Percentiles rank a stretch among this genome's conserved stretches.
These are phyloP conservation scores for Coffea eugenioides DNA, from an alignment of 257 asterid species.

Conservation along the genomic window DNA sequence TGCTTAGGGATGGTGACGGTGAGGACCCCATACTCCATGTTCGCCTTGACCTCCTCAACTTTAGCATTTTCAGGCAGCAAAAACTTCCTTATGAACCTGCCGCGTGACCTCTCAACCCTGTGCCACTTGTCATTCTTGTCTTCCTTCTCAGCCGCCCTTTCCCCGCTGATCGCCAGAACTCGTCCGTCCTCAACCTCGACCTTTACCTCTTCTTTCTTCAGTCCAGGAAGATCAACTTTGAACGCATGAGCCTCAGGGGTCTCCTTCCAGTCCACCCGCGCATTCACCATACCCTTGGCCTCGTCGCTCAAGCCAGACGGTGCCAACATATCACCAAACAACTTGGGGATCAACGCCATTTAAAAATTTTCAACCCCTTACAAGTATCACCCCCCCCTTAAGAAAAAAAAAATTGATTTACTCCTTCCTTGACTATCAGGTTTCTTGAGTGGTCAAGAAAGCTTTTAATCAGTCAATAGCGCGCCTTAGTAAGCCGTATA, in stretches of 20 bases:
- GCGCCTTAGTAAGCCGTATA: not conserved
- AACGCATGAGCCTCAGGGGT: not conserved
- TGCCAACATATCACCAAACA: conserved; percentile 2
- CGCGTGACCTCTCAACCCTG: not conserved
- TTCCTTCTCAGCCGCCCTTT: not conserved
- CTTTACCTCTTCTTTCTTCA: too few species aligned
- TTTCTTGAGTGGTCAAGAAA: not conserved
- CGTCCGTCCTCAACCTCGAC: not conserved
- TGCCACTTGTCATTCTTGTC: conserved; percentile 2
- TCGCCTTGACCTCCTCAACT: conserved; percentile 5
- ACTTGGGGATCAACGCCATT: conserved; percentile 18
- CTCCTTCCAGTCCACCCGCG: not conserved
- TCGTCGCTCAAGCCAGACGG: not conserved
- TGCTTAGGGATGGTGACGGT: not conserved
- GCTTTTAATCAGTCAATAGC: not conserved
- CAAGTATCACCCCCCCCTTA: too few species aligned
- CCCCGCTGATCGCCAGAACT: not conserved
- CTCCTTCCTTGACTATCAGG: not conserved
- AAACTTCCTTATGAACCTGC: not conserved
- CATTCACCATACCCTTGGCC: not conserved
- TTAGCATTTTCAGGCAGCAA: not conserved
- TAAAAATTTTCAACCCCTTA: not conserved
- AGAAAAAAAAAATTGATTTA: too few species aligned
- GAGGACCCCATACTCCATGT: not conserved
- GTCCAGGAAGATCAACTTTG: not conserved